Percentiles rank a stretch among this genome's conserved stretches.
Conservation (phyloP, 345 rosid species). For the Sisymbrium irio region DNA sequence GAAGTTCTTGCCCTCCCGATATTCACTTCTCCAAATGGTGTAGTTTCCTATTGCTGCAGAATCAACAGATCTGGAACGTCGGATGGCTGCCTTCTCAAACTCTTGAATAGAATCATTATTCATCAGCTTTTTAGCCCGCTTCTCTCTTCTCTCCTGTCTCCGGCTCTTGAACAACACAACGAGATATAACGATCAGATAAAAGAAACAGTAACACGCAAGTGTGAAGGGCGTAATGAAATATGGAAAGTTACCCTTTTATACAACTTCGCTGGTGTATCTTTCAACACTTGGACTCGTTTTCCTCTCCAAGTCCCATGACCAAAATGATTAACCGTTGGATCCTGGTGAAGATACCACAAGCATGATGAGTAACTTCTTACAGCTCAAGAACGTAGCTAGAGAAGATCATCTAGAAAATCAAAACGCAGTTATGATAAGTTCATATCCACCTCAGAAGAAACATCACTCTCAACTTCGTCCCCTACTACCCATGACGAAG, state of each 20-base stretch:
- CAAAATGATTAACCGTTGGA: constrained; percentile 9
- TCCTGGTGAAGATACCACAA: not conserved
- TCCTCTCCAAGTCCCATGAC: constrained; percentile 21
- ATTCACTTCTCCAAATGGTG: constrained; percentile 80
- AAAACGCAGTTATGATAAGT: not conserved
- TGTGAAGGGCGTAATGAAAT: not conserved
- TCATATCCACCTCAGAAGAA: constrained; percentile 45
- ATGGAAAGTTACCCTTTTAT: constrained; percentile 59
- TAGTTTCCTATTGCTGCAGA: constrained; percentile 79
- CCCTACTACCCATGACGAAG: constrained; percentile 61
- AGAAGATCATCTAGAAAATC: not conserved
- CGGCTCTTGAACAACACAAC: constrained; percentile 47
- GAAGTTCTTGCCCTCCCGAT: constrained; percentile 47
- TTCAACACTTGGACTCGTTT: constrained; percentile 20
- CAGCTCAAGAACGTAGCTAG: not conserved
- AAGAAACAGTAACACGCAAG: not conserved
- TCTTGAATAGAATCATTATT: constrained; percentile 50
- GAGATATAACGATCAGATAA: not conserved
- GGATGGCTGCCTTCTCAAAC: constrained; percentile 82
- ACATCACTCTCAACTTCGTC: constrained; percentile 35
- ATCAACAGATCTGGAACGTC: constrained; percentile 78
- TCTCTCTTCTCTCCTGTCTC: constrained; percentile 65
- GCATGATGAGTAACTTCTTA: constrained; percentile 23
- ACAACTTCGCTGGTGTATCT: constrained; percentile 54
- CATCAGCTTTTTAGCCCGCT: constrained; percentile 58